Evolutionary conservation across 2,329 filamentous ascomycete species (phyloP).

Genomic region (Allantophomopsis lycopodina): DNA sequence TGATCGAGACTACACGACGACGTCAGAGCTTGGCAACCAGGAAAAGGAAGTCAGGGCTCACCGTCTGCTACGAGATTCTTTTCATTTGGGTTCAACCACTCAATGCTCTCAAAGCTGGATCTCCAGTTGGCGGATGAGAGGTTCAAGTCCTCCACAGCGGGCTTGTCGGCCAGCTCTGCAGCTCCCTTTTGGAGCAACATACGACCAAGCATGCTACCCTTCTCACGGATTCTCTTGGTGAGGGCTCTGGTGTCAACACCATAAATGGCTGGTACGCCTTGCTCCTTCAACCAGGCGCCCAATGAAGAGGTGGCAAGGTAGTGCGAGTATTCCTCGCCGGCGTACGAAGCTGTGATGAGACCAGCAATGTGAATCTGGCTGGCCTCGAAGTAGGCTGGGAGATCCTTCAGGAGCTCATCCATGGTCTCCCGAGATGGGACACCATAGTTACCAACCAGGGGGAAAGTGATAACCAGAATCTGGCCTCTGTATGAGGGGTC

Average conservation of each 20-base stretch:
- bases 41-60: constrained; percentile 33
- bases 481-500: constrained; percentile 83
- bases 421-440: constrained; percentile 77
- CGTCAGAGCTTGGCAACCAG: constrained; percentile 22
- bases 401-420: constrained; percentile 72
- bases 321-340: constrained; percentile 91
- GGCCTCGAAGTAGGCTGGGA: constrained; percentile 89
- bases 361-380: constrained; percentile 87
- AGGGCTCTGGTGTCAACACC: constrained; percentile 87
- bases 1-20: constrained; percentile 62
- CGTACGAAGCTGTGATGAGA: constrained; percentile 80
- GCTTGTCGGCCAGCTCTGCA: too few relatives aligned
- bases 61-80: constrained; percentile 91
- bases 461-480: constrained; percentile 93
- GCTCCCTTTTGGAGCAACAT: constrained; percentile 57
- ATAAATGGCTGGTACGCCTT: constrained; percentile 86
- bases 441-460: constrained; percentile 92
- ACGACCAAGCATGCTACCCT: constrained; percentile 92
- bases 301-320: constrained; percentile 83
- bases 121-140: constrained; percentile 25
- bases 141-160: constrained; percentile 18
- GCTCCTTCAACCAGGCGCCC: constrained; percentile 91
- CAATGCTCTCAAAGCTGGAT: constrained; percentile 60
- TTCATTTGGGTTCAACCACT: constrained; percentile 85
- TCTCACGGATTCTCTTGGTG: constrained; percentile 85